Base-by-base conservation (phyloP, 2,329 filamentous ascomycete species). In the Monilinia fructicola region DNA sequence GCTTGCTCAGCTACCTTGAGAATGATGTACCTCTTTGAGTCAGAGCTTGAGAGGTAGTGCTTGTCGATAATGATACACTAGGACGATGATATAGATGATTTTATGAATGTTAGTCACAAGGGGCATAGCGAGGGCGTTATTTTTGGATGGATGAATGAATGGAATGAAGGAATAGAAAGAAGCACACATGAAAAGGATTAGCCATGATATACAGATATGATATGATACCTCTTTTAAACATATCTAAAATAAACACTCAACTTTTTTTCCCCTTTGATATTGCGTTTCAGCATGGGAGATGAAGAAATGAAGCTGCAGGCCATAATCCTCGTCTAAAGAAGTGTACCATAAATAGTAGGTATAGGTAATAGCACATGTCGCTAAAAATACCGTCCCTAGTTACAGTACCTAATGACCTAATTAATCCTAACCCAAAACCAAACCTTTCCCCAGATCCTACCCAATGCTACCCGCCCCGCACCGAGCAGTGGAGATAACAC, bases 1-100 rank as follows among this genome's bases (percentile, higher is more conserved):
- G 70, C 77, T 85, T 61, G 82, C 80, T 14, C 72, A 77, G 67
- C 18, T 68, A 16, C 55, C 68, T 31, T 69, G 52, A 63, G 53
- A 42, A 48, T 21, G 28, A 35, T 48, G 52, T 18, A 35, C 48
- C 48, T 35, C 21, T 59, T 31, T 18, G 21, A 31, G 5, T 35
- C 26, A 48, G 21, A 14, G 26, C 12, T 28, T 31, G 26, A 48
- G 42, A 35, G 42, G 21, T 26, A 59, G 21, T 6, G 42, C 26
- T 54, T 46, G 14, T 48, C 6, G 18, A 18, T 6, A 58, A 46
- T 4, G 26, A 59, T 35, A 59, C 40, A 46, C 21, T 48, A 26
- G 31, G 56, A 59, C 18, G 56, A 59, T 59, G 56, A 59, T 59
- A 46, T 59, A 35, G 56, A 59, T 59, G 42, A 48, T 48, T 59